Base-by-base conservation (phyloP, 768 basidiomycete genomes). In the Lentinula aciculospora region DNA sequence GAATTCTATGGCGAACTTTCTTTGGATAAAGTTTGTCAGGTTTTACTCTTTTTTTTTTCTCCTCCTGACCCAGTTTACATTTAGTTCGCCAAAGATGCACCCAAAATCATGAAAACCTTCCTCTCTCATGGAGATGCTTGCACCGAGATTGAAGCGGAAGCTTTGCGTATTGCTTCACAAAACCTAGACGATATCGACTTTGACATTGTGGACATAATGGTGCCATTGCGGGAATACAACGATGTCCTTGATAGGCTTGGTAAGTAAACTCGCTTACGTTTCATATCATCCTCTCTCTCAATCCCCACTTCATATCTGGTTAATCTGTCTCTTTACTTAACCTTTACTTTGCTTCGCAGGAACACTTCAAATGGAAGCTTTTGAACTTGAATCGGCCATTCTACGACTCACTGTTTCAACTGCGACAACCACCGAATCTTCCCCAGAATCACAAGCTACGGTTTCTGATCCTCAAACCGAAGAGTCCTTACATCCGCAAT, bases 91-190 rank as follows among this genome's bases (percentile, higher is more conserved):
- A 72, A 72, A 57, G 70, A 70, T n/a, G 78, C 77, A 0, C 80
- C 81, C 19, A 65, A 64, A 0, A 67, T 80, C n/a, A 81, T 82
- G 71, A 74, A 80, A 59, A 61, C 68, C 0, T 83, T 81, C 62
- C 68, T 77, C 17, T 64, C 72, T 0, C 77, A 81, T 62, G 80
- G 78, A 3, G 75, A 79, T 32, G 68, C 69, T 0, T 81, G 77
- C 57, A 65, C 71, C 12, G 65, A 67, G 3, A 63, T 74, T 8
- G 77, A 81, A 64, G 67, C 66, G 3, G 75, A 78, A 56, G 77
- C 79, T 3, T 64, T 81, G 6, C 65, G 75, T 44, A 69, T 81
- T 15, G 79, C 77, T 0, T 67, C 70, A 17, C 53, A 64, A 10
- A 67, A 65, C 19, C 53, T 66, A 0, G 56, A 61, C 6, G 61